A percentile compares a stretch with the other conserved stretches of the same genome.
Conservation (phyloP, 139 green algal species). For the Chlamydomonas schloesseri region DNA sequence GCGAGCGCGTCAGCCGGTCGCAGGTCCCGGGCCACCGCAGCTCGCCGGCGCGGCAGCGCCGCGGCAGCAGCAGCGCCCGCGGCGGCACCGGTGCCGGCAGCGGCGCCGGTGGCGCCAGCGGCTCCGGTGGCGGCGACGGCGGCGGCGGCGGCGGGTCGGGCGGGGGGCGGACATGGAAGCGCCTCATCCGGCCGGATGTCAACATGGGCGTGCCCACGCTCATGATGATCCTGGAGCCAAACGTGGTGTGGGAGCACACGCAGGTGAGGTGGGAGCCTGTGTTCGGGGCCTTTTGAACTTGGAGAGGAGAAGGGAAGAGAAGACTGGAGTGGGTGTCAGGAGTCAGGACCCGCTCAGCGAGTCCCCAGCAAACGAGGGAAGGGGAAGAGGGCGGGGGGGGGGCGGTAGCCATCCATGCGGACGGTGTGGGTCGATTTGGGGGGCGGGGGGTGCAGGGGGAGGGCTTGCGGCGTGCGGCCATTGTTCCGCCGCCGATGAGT, state of each 20-base stretch:
- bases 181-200: constrained; percentile 55
- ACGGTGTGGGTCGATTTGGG: too few species aligned
- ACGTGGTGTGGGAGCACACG: constrained; percentile 74
- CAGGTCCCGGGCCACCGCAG: constrained; percentile 29
- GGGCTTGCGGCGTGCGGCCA: too few species aligned
- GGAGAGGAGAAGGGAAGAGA: too few species aligned
- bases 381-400: too few species aligned
- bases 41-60: not conserved
- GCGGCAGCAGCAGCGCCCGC: not conserved
- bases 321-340: too few species aligned
- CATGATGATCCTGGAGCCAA: constrained; percentile 77
- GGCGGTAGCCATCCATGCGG: too few species aligned
- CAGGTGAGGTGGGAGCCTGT: constrained; percentile 5
- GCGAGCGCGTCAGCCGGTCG: constrained; percentile 57
- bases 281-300: too few species aligned
- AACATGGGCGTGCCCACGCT: constrained; percentile 74
- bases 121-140: not conserved
- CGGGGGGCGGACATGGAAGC: constrained; percentile 41
- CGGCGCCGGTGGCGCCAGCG: not conserved
- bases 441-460: too few species aligned
- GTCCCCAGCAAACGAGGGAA: too few species aligned
- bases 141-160: not conserved
- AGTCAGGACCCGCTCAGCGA: too few species aligned
- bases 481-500: too few species aligned
- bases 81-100: too few species aligned